A percentile compares a stretch with the other conserved stretches of the same genome.
These are phyloP conservation scores for Ramaria sp. DNA, from an alignment of 768 basidiomycete species.

Conservation along the genomic window DNA sequence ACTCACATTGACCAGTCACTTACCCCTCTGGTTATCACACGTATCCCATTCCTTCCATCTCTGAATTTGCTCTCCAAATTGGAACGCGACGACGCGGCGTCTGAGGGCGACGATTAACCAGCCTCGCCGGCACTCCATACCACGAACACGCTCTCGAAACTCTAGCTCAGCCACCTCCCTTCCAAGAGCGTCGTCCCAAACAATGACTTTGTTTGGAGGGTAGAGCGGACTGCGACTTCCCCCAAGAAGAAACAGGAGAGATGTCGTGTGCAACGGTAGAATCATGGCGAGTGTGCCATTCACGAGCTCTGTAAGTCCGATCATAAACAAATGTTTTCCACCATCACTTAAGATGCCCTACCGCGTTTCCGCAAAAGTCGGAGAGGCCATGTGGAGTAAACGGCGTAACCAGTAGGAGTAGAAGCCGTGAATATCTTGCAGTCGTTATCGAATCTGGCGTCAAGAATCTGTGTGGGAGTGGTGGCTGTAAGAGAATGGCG, in stretches of 20 bases:
- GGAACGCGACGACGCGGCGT: conserved; percentile 69
- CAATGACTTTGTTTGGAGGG: conserved; percentile 83
- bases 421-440: conserved; percentile 71
- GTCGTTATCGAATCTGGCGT: conserved; percentile 74
- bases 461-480: conserved; percentile 60
- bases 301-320: conserved; percentile 45
- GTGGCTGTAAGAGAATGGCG: conserved; percentile 76
- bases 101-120: conserved; percentile 79
- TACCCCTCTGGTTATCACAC: conserved; percentile 76
- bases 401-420: conserved; percentile 73
- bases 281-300: conserved; percentile 72
- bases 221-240: conserved; percentile 83
- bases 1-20: conserved; percentile 16
- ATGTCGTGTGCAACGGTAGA: conserved; percentile 71
- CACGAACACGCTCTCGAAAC: conserved; percentile 76
- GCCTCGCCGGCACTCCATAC: conserved; percentile 68
- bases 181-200: conserved; percentile 78
- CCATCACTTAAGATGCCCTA: conserved; percentile 21
- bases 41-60: conserved; percentile 78
- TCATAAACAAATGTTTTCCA: conserved; percentile 5
- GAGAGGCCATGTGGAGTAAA: conserved; percentile 70
- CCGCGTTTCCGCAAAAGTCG: conserved; percentile 75
- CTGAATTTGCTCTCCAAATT: conserved; percentile 50
- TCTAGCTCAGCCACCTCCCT: conserved; percentile 80
- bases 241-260: conserved; percentile 76